Conservation (phyloP, 345 rosid species). For the Melaleuca quinquenervia region DNA sequence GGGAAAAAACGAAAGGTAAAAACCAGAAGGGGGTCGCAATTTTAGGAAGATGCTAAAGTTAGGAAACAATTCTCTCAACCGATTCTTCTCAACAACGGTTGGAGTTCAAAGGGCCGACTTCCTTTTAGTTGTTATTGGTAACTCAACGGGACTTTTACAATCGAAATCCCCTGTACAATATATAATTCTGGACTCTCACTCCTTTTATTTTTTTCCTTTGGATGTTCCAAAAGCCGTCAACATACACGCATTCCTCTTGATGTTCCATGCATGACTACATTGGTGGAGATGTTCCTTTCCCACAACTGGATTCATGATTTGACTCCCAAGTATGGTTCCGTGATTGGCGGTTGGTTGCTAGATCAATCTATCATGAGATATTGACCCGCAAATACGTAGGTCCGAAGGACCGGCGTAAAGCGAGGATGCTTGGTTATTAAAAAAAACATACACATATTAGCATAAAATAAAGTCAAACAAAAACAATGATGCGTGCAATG, state of each 20-base stretch:
- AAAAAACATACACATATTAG: not conserved
- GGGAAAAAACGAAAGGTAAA: not conserved
- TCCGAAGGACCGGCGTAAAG: too few relatives aligned
- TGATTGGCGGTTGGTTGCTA: too few relatives aligned
- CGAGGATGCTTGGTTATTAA: too few relatives aligned
- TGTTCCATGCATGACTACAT: too few relatives aligned
- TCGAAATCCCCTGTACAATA: not conserved
- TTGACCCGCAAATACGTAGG: too few relatives aligned
- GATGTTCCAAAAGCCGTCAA: not conserved
- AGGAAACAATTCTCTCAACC: not conserved
- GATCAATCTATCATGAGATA: too few relatives aligned
- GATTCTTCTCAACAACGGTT: not conserved
- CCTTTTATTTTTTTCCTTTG: not conserved
- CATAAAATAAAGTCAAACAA: not conserved
- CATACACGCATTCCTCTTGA: too few relatives aligned
- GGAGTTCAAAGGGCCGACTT: not conserved
- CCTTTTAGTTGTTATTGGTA: not conserved
- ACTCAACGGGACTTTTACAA: not conserved
- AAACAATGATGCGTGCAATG: not conserved
- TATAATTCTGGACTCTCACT: not conserved
- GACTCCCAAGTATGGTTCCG: too few relatives aligned
- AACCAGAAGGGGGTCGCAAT: constrained; percentile 16
- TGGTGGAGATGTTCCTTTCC: too few relatives aligned
- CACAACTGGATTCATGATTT: too few relatives aligned
- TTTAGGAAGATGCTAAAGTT: constrained; percentile 7